phyloP scores from a whole-genome alignment of 179 eudicot genomes.

The Camellia oleifera region DNA sequence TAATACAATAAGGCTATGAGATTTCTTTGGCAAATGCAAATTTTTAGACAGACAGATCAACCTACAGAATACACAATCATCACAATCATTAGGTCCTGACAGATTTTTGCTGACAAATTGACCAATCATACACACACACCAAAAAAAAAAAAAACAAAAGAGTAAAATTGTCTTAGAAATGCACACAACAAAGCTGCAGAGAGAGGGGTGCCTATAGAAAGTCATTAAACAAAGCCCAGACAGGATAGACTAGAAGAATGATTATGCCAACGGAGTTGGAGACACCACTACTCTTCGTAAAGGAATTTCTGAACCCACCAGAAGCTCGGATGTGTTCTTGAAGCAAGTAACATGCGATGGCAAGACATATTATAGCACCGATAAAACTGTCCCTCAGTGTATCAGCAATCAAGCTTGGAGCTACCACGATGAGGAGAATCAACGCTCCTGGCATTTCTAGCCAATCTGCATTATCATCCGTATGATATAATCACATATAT shows the following conservation, averaged over 20 bases:
- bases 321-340: slow-evolving; percentile 95
- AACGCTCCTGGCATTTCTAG: slow-evolving; percentile 74
- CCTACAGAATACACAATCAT: too few species aligned
- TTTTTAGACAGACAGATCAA: too few species aligned
- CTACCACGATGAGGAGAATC: slow-evolving; percentile 73
- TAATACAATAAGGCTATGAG: too few species aligned
- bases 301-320: slow-evolving; percentile 90
- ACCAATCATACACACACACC: too few species aligned
- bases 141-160: too few species aligned
- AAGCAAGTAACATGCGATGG: slow-evolving; percentile 67
- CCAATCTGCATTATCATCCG: slow-evolving; percentile 56
- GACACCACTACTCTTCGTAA: slow-evolving; percentile 71
- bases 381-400: slow-evolving; percentile 38
- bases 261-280: slow-evolving; percentile 81
- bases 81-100: too few species aligned
- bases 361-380: slow-evolving; percentile 58
- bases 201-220: slow-evolving; percentile 28
- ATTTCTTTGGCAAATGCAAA: too few species aligned
- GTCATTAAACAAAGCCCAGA: slow-evolving; percentile 53
- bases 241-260: slow-evolving; percentile 68
- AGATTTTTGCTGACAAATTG: too few species aligned
- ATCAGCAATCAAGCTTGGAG: slow-evolving; percentile 65
- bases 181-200: not conserved
- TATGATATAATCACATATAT: not conserved
- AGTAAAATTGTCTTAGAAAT: not conserved